phyloP scores from a whole-genome alignment of 208 protist species.

The Phytomonas francai region DNA sequence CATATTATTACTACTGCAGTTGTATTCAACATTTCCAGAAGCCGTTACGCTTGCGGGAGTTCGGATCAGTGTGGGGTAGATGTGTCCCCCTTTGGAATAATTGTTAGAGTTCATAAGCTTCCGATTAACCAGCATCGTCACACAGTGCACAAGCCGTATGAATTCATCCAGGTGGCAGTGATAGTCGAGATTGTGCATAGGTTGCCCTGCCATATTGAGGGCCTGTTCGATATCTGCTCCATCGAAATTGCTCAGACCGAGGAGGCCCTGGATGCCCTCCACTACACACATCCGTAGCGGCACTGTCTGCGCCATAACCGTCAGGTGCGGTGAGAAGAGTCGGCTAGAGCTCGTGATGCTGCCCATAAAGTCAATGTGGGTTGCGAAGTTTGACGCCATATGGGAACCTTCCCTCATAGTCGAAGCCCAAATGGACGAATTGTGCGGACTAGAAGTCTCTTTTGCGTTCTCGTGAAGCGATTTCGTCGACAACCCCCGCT shows the following conservation, averaged over 20 bases:
- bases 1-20: constrained; percentile 1
- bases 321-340: neutral
- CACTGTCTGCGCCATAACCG: constrained; percentile 17
- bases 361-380: neutral
- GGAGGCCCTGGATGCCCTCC: constrained; percentile 36
- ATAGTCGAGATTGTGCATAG: constrained; percentile 15
- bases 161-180: constrained; percentile 25
- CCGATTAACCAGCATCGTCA: constrained; percentile 17
- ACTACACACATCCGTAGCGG: constrained; percentile 34
- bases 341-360: neutral
- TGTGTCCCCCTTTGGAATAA: neutral
- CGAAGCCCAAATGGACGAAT: neutral
- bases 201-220: constrained; percentile 26
- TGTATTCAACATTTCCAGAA: constrained; percentile 8
- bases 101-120: constrained; percentile 12
- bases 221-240: constrained; percentile 23
- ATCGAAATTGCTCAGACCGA: constrained; percentile 39
- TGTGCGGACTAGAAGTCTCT: neutral
- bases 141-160: constrained; percentile 18
- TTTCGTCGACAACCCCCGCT: neutral
- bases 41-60: constrained; percentile 11
- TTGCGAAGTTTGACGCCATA: neutral
- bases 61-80: constrained; percentile 13
- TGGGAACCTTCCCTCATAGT: neutral
- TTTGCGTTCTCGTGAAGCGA: neutral